Evolutionary conservation across 129 eudicot genomes (phyloP).

Genomic region (Kitagawia praeruptora): DNA sequence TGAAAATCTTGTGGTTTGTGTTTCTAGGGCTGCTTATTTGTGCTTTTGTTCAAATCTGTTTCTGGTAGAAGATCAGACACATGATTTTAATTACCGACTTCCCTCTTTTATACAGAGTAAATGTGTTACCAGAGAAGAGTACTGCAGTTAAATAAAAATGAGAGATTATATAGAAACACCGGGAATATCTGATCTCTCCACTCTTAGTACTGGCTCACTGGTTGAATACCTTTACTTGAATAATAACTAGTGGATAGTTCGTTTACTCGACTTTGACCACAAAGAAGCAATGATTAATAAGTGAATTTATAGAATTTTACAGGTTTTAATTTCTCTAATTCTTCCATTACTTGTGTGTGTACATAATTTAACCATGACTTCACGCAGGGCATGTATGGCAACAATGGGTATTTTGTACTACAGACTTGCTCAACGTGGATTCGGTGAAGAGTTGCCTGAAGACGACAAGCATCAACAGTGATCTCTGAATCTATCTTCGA

Average conservation of each 20-base stretch:
- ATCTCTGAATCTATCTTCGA: not conserved
- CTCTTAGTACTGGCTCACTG: not conserved
- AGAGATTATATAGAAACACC: not conserved
- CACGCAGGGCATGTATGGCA: conserved; percentile 94
- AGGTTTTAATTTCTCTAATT: not conserved
- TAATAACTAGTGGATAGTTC: not conserved
- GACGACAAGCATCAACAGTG: conserved; percentile 43
- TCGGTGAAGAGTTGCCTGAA: conserved; percentile 46
- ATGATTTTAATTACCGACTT: not conserved
- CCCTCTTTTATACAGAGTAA: not conserved
- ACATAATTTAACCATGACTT: not conserved
- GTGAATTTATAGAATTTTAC: not conserved
- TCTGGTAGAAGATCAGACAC: not conserved
- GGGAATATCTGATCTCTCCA: no score
- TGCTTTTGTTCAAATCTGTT: not conserved
- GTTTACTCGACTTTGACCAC: not conserved
- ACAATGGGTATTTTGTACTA: conserved; percentile 95
- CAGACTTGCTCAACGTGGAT: conserved; percentile 85
- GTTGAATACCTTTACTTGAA: not conserved
- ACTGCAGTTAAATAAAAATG: not conserved
- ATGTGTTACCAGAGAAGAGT: not conserved
- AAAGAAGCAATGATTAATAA: not conserved
- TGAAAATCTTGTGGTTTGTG: not conserved
- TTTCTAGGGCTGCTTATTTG: not conserved
- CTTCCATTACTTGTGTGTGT: not conserved